These are phyloP conservation scores for Myxozyma melibiosi DNA, from an alignment of 805 yeast genomes.

Conservation along the genomic window DNA sequence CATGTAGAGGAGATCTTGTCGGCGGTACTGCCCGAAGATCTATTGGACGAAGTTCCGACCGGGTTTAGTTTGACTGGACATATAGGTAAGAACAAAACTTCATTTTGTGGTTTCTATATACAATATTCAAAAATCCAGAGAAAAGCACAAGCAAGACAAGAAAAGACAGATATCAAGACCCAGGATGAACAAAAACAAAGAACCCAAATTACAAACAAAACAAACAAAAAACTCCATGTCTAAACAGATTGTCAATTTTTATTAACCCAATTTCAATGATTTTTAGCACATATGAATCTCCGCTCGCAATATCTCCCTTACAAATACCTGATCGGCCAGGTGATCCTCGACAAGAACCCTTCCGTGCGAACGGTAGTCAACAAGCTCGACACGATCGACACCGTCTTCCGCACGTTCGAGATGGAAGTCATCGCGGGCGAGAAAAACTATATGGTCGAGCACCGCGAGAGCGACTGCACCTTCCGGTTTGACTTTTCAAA, in stretches of 20 bases:
- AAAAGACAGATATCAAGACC: background rate
- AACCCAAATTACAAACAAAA: background rate
- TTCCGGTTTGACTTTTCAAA: conserved; percentile 88
- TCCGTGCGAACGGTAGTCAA: conserved; percentile 86
- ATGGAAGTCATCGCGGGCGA: conserved; percentile 94
- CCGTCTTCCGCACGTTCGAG: conserved; percentile 85
- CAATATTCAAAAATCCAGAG: background rate
- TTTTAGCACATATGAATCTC: conserved; percentile 78
- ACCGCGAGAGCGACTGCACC: conserved; percentile 76
- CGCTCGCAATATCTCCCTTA: conserved; percentile 83
- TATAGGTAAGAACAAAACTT: conserved; percentile 43
- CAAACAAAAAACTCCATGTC: background rate
- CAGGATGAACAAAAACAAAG: background rate
- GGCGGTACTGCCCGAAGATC: conserved; percentile 72
- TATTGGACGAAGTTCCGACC: conserved; percentile 74
- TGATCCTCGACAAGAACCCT: conserved; percentile 83
- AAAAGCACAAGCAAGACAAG: background rate
- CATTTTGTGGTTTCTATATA: background rate
- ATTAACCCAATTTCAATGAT: background rate
- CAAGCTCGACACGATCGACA: conserved; percentile 82
- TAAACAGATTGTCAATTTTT: background rate
- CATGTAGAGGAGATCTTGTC: conserved; percentile 70
- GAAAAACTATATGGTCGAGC: conserved; percentile 68
- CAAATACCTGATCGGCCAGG: conserved; percentile 81
- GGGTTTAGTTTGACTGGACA: conserved; percentile 95